These are phyloP conservation scores for Aspergillus saccharolyticus DNA, from an alignment of 495 filamentous ascomycete species.

Conservation along the genomic window DNA sequence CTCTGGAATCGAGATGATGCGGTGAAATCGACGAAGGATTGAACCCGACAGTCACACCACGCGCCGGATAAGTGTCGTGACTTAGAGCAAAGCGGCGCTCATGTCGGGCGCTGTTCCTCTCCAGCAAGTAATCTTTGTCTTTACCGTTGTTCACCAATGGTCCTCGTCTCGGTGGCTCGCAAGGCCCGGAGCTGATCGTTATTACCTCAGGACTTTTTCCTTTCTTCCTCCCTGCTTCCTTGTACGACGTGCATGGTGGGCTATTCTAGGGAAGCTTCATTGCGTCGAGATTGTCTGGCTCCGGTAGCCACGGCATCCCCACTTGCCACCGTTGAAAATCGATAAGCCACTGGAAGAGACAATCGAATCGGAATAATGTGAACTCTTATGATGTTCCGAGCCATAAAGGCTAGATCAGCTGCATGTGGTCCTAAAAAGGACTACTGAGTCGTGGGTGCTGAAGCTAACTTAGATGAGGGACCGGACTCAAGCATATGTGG, in stretches of 20 bases:
- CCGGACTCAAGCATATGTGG: background rate
- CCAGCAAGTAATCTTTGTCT: background rate
- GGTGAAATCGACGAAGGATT: slow-evolving; percentile 19
- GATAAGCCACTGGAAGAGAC: background rate
- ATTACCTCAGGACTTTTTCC: slow-evolving; percentile 10
- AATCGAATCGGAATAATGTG: background rate
- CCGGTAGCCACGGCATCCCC: slow-evolving; percentile 7
- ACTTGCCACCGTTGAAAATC: background rate
- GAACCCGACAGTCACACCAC: slow-evolving; percentile 19
- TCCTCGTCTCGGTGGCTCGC: slow-evolving; percentile 11
- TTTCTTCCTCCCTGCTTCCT: slow-evolving; percentile 8
- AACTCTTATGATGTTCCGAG: background rate
- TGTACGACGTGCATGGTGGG: slow-evolving; percentile 24
- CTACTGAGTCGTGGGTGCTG: background rate
- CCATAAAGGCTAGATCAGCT: background rate
- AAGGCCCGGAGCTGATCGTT: slow-evolving; percentile 8
- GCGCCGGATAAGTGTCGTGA: slow-evolving; percentile 8
- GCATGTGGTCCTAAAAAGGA: background rate
- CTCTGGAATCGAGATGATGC: slow-evolving; percentile 11
- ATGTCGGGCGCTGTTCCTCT: slow-evolving; percentile 12
- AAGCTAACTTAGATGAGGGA: background rate
- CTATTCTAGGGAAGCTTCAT: slow-evolving; percentile 10
- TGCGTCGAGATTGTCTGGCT: slow-evolving; percentile 15
- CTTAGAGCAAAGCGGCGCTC: slow-evolving; percentile 7
- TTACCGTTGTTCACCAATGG: slow-evolving; percentile 8